Conservation (phyloP, 805 yeast genomes). For the Suhomyces vadensis region DNA sequence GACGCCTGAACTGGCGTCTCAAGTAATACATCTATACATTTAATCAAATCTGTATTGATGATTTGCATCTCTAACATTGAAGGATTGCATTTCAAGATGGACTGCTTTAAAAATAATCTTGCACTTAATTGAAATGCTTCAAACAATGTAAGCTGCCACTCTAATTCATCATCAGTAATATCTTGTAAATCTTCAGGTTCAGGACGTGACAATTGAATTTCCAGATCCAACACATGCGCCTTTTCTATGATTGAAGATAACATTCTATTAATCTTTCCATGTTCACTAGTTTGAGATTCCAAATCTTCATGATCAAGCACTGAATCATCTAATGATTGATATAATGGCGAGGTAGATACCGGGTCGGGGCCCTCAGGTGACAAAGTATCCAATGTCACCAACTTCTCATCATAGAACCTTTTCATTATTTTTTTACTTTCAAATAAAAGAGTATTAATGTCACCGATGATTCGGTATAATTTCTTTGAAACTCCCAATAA, state of each 20-base stretch:
- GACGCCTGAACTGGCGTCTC: conserved; percentile 71
- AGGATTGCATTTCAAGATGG: conserved; percentile 61
- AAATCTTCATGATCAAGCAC: conserved; percentile 15
- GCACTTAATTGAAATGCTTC: conserved; percentile 72
- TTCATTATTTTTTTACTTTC: conserved; percentile 42
- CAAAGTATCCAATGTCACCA: neutral
- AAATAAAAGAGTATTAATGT: conserved; percentile 60
- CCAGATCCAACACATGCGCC: conserved; percentile 45
- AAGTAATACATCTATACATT: conserved; percentile 59
- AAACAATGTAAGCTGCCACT: conserved; percentile 67
- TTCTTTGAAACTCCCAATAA: conserved; percentile 72
- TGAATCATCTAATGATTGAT: conserved; percentile 16
- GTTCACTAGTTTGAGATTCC: conserved; percentile 25
- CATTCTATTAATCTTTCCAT: conserved; percentile 20
- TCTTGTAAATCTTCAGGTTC: conserved; percentile 46
- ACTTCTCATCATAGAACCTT: conserved; percentile 4
- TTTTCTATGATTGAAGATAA: conserved; percentile 30
- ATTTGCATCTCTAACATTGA: conserved; percentile 63
- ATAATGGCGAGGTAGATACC: conserved; percentile 12
- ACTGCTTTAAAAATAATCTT: conserved; percentile 64
- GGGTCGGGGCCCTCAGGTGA: conserved; percentile 3
- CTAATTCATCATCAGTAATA: conserved; percentile 51
- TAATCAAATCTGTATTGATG: conserved; percentile 52
- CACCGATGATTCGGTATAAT: conserved; percentile 65
- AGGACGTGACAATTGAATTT: conserved; percentile 54